These are phyloP conservation scores for Colletotrichum shisoi DNA, from an alignment of 2,329 filamentous ascomycete species.

Conservation along the genomic window DNA sequence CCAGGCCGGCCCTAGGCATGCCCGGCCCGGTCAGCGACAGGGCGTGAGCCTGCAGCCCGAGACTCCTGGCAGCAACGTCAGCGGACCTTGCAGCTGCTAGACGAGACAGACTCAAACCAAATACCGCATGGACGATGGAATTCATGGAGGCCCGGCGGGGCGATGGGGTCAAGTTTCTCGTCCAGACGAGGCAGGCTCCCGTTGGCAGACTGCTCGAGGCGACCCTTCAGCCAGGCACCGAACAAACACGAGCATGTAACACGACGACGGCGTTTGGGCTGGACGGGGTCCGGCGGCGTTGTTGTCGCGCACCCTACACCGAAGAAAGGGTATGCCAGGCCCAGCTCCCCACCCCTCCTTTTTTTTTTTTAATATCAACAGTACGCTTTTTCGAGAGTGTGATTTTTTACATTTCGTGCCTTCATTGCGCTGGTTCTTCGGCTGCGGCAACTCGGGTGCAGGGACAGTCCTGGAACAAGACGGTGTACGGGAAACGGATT, in stretches of 20 bases:
- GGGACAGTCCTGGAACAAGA: conserved; percentile 37
- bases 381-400: conserved; percentile 33
- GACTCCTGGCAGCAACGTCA: conserved; percentile 64
- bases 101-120: conserved; percentile 40
- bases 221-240: conserved; percentile 23
- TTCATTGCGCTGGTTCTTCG: conserved; percentile 38
- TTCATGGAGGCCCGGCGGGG: conserved; percentile 4
- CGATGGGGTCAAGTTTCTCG: conserved; percentile 6
- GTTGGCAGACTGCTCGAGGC: conserved; percentile 27
- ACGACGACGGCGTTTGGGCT: conserved; percentile 34
- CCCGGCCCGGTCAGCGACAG: conserved; percentile 70
- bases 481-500: conserved; percentile 37
- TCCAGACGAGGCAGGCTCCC: conserved; percentile 22
- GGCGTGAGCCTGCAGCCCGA: conserved; percentile 66
- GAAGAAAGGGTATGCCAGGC: conserved; percentile 32
- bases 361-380: conserved; percentile 39
- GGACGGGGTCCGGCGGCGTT: conserved; percentile 33
- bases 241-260: conserved; percentile 20
- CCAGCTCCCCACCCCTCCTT: conserved; percentile 1
- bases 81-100: conserved; percentile 66
- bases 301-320: conserved; percentile 33
- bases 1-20: conserved; percentile 89
- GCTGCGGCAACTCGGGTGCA: conserved; percentile 37
- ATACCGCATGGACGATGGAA: conserved; percentile 15
- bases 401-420: conserved; percentile 34